These are phyloP conservation scores for Dendrocalamus latiflorus DNA, from an alignment of 202 grass and related monocot genomes.

Conservation along the genomic window DNA sequence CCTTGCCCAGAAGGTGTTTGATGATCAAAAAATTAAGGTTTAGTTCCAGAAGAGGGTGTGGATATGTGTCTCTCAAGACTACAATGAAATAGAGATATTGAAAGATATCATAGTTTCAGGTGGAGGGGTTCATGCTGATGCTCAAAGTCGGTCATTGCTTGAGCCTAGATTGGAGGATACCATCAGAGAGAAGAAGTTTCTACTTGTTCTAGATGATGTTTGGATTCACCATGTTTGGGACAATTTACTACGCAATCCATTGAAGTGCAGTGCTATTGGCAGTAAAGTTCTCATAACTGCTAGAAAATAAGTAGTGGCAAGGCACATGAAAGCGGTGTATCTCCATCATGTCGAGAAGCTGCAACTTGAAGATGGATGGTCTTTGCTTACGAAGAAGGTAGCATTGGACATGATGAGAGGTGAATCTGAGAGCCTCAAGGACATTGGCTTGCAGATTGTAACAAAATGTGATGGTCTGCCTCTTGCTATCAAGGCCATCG, in stretches of 20 bases:
- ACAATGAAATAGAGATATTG: too few relatives aligned
- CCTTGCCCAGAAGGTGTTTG: too few relatives aligned
- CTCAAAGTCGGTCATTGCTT: too few relatives aligned
- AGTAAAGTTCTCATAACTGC: not conserved
- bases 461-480: not conserved
- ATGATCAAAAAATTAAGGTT: too few relatives aligned
- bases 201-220: not conserved
- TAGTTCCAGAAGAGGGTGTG: too few relatives aligned
- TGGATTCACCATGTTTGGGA: not conserved
- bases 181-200: too few relatives aligned
- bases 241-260: not conserved
- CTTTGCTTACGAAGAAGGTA: not conserved
- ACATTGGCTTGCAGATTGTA: not conserved
- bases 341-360: not conserved
- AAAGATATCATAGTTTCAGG: too few relatives aligned
- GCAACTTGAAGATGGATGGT: not conserved
- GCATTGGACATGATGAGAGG: too few relatives aligned
- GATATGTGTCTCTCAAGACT: too few relatives aligned
- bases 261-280: not conserved
- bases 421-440: too few relatives aligned
- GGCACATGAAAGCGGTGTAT: not conserved
- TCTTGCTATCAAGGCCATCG: not conserved
- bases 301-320: not conserved
- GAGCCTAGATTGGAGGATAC: too few relatives aligned
- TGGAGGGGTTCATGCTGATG: too few relatives aligned